phyloP scores from a whole-genome alignment of 495 filamentous ascomycete genomes.

The Xylaria curta region DNA sequence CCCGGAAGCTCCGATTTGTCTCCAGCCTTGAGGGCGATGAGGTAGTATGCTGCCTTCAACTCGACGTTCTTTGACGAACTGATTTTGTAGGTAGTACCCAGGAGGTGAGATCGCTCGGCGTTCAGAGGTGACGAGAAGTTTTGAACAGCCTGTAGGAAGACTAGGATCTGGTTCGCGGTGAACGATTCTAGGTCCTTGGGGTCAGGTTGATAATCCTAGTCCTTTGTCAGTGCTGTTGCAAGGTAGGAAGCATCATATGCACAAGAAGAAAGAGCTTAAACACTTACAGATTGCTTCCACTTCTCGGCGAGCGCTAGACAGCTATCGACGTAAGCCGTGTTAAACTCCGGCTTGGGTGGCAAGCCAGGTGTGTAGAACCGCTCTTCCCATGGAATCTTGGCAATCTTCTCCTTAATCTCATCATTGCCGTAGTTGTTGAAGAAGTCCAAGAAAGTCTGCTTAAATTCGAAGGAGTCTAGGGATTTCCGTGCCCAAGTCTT shows the following conservation, averaged over 20 bases:
- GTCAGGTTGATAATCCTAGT: constrained; percentile 66
- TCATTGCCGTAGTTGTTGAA: constrained; percentile 69
- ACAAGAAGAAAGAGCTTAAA: neutral
- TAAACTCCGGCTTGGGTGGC: constrained; percentile 88
- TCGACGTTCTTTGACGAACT: constrained; percentile 78
- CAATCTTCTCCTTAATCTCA: constrained; percentile 68
- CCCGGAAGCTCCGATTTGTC: constrained; percentile 69
- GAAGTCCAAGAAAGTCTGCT: constrained; percentile 82
- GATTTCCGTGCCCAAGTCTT: constrained; percentile 79
- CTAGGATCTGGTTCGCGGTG: constrained; percentile 84
- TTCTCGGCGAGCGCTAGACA: constrained; percentile 82
- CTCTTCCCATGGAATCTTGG: constrained; percentile 81
- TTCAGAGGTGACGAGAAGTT: constrained; percentile 66
- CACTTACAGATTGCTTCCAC: constrained; percentile 64
- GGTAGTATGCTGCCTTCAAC: constrained; percentile 77
- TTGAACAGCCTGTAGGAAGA: constrained; percentile 83
- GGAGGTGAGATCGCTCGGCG: constrained; percentile 64
- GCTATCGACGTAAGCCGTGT: constrained; percentile 84
- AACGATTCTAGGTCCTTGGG: constrained; percentile 71
- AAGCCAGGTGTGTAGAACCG: constrained; percentile 86
- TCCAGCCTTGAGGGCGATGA: constrained; percentile 76
- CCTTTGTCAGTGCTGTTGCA: constrained; percentile 18
- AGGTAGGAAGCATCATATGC: neutral
- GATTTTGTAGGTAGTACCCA: constrained; percentile 77
- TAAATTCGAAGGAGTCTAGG: constrained; percentile 92